Evolutionary conservation across 306 rosid species (phyloP).

Genomic region (Cicer arietinum): DNA sequence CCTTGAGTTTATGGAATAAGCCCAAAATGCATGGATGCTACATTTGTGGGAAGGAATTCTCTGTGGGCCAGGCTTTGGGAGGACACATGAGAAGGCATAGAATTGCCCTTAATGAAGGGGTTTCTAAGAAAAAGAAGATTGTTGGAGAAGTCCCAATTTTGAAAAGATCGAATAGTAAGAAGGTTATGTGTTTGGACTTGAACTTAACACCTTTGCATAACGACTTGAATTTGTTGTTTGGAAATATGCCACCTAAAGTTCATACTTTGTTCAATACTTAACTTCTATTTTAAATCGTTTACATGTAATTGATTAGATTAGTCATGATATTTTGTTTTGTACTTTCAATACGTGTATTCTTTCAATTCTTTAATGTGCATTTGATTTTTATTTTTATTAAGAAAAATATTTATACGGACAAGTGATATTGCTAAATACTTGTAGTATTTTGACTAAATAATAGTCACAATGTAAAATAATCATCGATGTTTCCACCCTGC

Average conservation of each 20-base stretch:
- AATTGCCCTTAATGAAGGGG: conserved; percentile 6
- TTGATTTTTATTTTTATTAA: not conserved
- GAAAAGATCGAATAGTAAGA: conserved; percentile 61
- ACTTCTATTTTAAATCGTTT: not conserved
- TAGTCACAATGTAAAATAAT: too few relatives aligned
- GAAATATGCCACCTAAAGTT: conserved; percentile 63
- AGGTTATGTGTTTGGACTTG: conserved; percentile 63
- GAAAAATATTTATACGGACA: not conserved
- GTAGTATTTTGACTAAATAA: too few relatives aligned
- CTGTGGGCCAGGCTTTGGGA: conserved; percentile 82
- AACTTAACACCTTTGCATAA: conserved; percentile 86
- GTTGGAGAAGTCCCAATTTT: conserved; percentile 39
- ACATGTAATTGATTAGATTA: not conserved
- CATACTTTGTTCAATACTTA: not conserved
- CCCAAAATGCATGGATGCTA: conserved; percentile 59
- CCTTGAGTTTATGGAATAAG: not conserved
- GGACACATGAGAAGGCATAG: conserved; percentile 89
- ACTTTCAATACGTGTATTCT: not conserved
- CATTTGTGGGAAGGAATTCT: conserved; percentile 67
- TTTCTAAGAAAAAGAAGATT: conserved; percentile 8
- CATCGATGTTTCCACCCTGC: too few relatives aligned
- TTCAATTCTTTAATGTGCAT: not conserved
- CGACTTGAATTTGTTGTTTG: conserved; percentile 74
- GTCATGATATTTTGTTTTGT: not conserved
- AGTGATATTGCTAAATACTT: not conserved